A percentile compares a stretch with the other conserved stretches of the same genome.
phyloP scores from a whole-genome alignment of 2,329 filamentous ascomycete species.

The Venturia effusa region DNA sequence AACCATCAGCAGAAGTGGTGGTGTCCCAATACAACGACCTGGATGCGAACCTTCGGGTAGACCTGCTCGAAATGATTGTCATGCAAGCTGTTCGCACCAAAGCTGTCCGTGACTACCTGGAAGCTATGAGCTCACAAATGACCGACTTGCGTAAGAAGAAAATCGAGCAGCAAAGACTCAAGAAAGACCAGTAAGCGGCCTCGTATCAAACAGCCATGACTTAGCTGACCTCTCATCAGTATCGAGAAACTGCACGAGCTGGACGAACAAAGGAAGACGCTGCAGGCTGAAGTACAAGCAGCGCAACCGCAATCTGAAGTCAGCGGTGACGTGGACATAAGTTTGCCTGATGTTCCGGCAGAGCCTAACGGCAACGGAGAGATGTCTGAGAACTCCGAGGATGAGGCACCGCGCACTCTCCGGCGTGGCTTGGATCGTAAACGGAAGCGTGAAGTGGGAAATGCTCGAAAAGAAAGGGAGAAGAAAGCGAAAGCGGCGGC shows the following conservation, averaged over 20 bases:
- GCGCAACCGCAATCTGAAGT: constrained; percentile 44
- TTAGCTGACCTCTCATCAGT: constrained; percentile 30
- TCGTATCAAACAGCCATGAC: not conserved
- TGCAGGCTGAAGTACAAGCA: constrained; percentile 62
- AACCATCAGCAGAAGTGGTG: constrained; percentile 67
- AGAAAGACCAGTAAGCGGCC: constrained; percentile 46
- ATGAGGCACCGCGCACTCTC: constrained; percentile 50
- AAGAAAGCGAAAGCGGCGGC: constrained; percentile 52
- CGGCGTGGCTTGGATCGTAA: constrained; percentile 49
- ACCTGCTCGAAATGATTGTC: constrained; percentile 73
- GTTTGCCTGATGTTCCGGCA: constrained; percentile 55
- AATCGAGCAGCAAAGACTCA: constrained; percentile 78
- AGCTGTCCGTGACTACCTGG: constrained; percentile 76
- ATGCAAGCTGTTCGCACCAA: constrained; percentile 80
- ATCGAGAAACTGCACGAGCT: constrained; percentile 60
- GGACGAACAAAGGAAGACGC: constrained; percentile 62
- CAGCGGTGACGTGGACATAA: constrained; percentile 41
- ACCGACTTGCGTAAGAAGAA: constrained; percentile 91
- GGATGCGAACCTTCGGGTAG: constrained; percentile 72
- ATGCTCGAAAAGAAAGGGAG: constrained; percentile 52
- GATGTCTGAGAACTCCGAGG: constrained; percentile 53
- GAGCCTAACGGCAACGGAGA: constrained; percentile 45
- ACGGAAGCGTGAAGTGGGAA: constrained; percentile 58
- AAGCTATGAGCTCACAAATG: constrained; percentile 88
- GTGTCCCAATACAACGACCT: constrained; percentile 60